Percentiles rank a stretch among this genome's conserved stretches.
Conservation (phyloP, 108 stramenopile genomes). For the Nitzschia inconspicua region DNA sequence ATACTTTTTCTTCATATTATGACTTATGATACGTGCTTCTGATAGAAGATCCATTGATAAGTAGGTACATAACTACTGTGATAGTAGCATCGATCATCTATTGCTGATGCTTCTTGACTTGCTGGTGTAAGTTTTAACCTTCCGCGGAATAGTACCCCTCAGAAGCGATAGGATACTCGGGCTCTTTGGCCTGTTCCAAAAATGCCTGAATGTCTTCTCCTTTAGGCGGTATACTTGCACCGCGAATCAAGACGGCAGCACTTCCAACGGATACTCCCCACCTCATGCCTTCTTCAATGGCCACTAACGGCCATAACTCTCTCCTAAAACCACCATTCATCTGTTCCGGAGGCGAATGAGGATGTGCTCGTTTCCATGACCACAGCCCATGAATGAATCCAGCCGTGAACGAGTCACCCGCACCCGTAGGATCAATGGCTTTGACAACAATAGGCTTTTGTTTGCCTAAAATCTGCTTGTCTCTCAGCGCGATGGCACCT, state of each 20-base stretch:
- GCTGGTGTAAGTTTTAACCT: too few species aligned
- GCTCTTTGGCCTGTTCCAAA: conserved; percentile 9
- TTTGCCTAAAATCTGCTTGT: conserved; percentile 30
- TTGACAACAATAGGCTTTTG: conserved; percentile 36
- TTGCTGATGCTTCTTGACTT: too few species aligned
- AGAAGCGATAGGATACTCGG: conserved; percentile 6
- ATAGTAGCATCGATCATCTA: too few species aligned
- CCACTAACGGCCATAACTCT: conserved; percentile 28
- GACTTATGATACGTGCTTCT: too few species aligned
- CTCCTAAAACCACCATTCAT: not conserved
- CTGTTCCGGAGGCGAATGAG: not conserved
- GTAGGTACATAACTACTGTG: too few species aligned
- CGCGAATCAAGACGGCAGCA: conserved; percentile 46
- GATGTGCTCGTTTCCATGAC: conserved; percentile 13
- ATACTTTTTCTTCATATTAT: too few species aligned
- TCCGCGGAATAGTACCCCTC: too few species aligned
- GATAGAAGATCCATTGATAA: too few species aligned
- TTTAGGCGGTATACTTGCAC: conserved; percentile 58
- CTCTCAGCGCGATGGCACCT: conserved; percentile 53
- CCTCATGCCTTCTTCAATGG: conserved; percentile 37
- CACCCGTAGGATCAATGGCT: conserved; percentile 71
- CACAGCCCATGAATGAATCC: conserved; percentile 73
- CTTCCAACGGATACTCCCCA: conserved; percentile 69
- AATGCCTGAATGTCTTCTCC: conserved; percentile 41
- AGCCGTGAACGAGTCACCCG: conserved; percentile 79